These are phyloP conservation scores for Staphylotrichum tortipilum DNA, from an alignment of 495 filamentous ascomycete genomes.

Conservation along the genomic window DNA sequence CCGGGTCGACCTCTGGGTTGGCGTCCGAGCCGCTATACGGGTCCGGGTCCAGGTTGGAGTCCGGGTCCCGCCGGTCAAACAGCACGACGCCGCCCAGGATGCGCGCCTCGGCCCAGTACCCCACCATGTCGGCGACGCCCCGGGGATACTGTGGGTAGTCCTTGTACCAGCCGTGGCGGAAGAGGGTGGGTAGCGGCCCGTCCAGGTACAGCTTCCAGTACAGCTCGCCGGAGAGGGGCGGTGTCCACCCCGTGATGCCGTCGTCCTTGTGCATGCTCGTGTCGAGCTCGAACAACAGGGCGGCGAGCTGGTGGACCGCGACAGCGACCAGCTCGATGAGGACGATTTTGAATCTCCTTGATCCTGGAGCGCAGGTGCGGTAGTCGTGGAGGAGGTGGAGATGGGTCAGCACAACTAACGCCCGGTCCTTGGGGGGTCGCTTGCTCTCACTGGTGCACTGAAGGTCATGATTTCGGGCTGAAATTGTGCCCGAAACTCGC, in stretches of 20 bases:
- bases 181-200: constrained; percentile 14
- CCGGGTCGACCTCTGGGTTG: not conserved
- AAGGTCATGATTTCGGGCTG: constrained; percentile 8
- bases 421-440: not conserved
- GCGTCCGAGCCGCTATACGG: constrained; percentile 4
- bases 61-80: constrained; percentile 21
- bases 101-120: constrained; percentile 29
- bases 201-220: not conserved
- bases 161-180: constrained; percentile 18
- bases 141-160: constrained; percentile 22
- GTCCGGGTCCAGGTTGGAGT: not conserved
- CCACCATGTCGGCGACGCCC: constrained; percentile 24
- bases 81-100: constrained; percentile 26
- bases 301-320: constrained; percentile 23
- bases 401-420: not conserved
- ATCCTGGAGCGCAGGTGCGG: constrained; percentile 12
- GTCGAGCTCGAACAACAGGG: constrained; percentile 14
- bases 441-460: not conserved
- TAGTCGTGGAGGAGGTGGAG: constrained; percentile 11
- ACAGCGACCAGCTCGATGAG: constrained; percentile 24
- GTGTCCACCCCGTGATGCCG: constrained; percentile 8
- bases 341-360: constrained; percentile 16
- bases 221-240: not conserved
- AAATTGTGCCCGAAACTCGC: constrained; percentile 8
- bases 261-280: constrained; percentile 6